Evolutionary conservation across 345 rosid species (phyloP), one percentile per base, ranked within the genome.

Genomic region (Eucalyptus sp.): DNA sequence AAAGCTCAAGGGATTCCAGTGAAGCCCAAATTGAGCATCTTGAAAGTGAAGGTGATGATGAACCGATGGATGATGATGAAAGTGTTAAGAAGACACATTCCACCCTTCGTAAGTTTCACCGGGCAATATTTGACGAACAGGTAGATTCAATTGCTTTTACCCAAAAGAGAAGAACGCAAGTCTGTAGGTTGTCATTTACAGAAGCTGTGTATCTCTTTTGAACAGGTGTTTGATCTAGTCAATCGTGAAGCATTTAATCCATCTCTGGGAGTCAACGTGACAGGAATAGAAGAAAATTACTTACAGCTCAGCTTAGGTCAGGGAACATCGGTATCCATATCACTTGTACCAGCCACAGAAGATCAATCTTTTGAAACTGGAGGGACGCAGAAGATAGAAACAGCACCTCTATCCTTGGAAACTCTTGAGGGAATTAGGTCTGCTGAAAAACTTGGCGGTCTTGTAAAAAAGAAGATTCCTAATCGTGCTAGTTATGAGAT

Each of bases 71-170:
- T 44, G 90, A 89, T 84, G 96, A 98, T 52, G 94, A 94, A 52
- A 92, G 92, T 89, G 96, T 98, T 79, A 94, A 92, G 92, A 93
- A 90, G 89, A 95, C 94, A 88, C 97, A 96, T 91, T 93, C 90
- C 15, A 92, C 94, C 86, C 95, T 96, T 88, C 95, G 98, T 83
- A 91, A 92, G 91, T 95, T 95, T 91, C 99, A 98, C 93, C 94
- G 87, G 88, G 93, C 99, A 81, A 98, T 97, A 87, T 98, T 98
- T 89, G 88, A 95, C 85, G 99, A 98, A 93, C 98, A 95, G 98
- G 99, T 97, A 64, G 31, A 37, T 37, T 37, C 46, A 76, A 20
- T 18, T 76, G 83, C 48, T 76, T 76, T 76, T 76, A 76, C 48
- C 83, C 27, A 37, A 76, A 31, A 54, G 29, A 9, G 49, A 37